Evolutionary conservation across 495 filamentous ascomycete genomes (phyloP), one percentile per base, ranked within the genome.

Genomic region (Rostrohypoxylon terebratum): DNA sequence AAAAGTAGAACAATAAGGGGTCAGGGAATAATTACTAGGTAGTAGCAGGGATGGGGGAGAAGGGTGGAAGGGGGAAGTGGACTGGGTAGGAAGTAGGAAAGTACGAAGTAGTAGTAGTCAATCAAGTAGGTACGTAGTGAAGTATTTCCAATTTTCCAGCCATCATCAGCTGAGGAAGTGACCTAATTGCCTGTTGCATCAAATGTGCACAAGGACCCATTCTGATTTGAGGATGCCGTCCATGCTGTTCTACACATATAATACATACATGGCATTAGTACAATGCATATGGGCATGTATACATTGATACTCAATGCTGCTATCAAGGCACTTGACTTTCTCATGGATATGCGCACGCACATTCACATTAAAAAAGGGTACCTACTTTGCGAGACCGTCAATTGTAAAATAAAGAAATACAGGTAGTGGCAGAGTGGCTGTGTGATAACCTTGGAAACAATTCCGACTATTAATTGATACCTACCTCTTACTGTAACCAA

Each of bases 1-100:
- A 69, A 73, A 69, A 78, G 59, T n/a, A 59, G 64, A 74, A 74
- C 57, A 74, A 66, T 69, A 74, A 51, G 71, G 60, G 62, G 42
- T 53, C 50, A 66, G 45, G 61, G 66, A 66, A 69, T 62, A 69
- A n/a, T 14, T 60, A n/a, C n/a, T n/a, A n/a, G n/a, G n/a, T n/a
- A n/a, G n/a, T n/a, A 48, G 34, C 59, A 64, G 54, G 65, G 66
- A 65, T 64, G 8, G 28, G 48, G 54, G 36, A 38, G 57, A 20
- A 38, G 23, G 18, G 42, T 55, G 50, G 21, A 54, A 40, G 20
- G 42, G 62, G 50, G 21, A 45, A 42, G 31, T 55, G 50, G n/a
- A n/a, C n/a, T n/a, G n/a, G 23, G 40, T 33, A 54, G 50, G 42
- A 45, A 45, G 42, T 7, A 45, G 42, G 28, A 5, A n/a, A n/a